Evolutionary conservation across 106 monocot genomes (phyloP), one percentile per base, ranked within the genome.

Genomic region (Acanthochlamys bracteata): DNA sequence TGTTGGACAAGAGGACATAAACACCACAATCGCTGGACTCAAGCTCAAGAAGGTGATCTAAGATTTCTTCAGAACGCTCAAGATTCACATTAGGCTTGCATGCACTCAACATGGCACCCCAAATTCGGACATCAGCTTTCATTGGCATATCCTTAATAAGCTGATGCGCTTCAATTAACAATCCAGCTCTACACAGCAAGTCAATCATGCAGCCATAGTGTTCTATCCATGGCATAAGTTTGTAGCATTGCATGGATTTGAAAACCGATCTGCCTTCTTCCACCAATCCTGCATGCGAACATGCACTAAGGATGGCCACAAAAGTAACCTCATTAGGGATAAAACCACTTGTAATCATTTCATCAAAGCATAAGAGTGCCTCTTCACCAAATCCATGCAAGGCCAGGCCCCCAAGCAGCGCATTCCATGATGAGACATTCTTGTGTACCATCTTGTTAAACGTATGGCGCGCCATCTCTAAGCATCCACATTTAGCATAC

Each of bases 191-290:
- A 19, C 83, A 56, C 16, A 88, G 80, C 59, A 88, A 69, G 74
- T 88, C 88, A 42, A 88, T 69, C 78, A 83, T 80, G 69, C 88
- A 83, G 13, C 83, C 83, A 51, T 75, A 88, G 66, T 83, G 88
- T 58, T 88, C 83, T 40, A 83, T 78, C 61, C 43, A 63, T 17
- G 83, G 88, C 25, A 57, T 22, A 22, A 88, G 66, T 45, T 70
- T 55, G 61, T 80, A 88, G 15, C 60, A 25, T 67, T 61, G 46
- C 22, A 52, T 88, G 10, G 67, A 71, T 24, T 41, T 40, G 42
- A 88, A 88, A 59, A 52, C 46, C 0, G n/a, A 15, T 10, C 82
- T 60, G 9, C 83, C 88, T 75, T 83, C 77, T 57, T 75, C 57
- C 24, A 88, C 69, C 52, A 88, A 78, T 7, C 83, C 88, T 11